Conservation (phyloP, 768 basidiomycete genomes). For the Hirschioporus abietinus region DNA sequence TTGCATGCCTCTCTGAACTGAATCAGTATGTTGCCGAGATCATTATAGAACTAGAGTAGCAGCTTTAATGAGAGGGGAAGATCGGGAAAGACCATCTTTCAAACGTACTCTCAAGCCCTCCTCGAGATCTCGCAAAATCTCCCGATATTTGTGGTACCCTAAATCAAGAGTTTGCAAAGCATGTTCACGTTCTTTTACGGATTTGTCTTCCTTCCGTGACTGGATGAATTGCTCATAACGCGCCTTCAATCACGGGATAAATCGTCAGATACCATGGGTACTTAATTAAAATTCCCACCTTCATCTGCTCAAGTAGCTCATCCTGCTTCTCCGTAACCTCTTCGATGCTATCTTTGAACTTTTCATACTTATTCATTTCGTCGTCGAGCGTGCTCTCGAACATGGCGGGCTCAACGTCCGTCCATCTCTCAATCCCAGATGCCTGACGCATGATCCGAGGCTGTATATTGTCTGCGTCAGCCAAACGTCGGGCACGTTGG, state of each 20-base stretch:
- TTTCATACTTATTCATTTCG: slow-evolving; percentile 78
- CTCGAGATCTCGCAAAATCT: slow-evolving; percentile 77
- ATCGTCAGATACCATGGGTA: not conserved
- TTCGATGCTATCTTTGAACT: slow-evolving; percentile 48
- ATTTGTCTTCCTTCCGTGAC: slow-evolving; percentile 72
- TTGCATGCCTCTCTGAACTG: slow-evolving; percentile 75
- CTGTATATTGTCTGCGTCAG: slow-evolving; percentile 69
- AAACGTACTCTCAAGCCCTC: slow-evolving; percentile 76
- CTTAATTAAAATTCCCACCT: slow-evolving; percentile 40
- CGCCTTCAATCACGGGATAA: slow-evolving; percentile 32
- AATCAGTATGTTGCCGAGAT: slow-evolving; percentile 64
- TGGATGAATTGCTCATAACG: slow-evolving; percentile 70
- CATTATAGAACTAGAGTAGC: slow-evolving; percentile 75
- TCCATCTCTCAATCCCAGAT: slow-evolving; percentile 56
- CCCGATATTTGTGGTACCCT: slow-evolving; percentile 83
- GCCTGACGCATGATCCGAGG: slow-evolving; percentile 62
- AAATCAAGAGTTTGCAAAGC: slow-evolving; percentile 79
- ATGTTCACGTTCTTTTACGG: slow-evolving; percentile 73
- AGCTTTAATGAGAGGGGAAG: not conserved
- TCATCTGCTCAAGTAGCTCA: slow-evolving; percentile 58
- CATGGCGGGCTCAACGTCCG: slow-evolving; percentile 75
- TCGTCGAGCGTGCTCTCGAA: slow-evolving; percentile 81
- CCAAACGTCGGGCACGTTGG: slow-evolving; percentile 54
- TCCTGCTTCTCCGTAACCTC: slow-evolving; percentile 49
- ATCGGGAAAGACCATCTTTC: not conserved